These are phyloP conservation scores for Claviceps sp. DNA, from an alignment of 2,329 filamentous ascomycete genomes.

Conservation along the genomic window DNA sequence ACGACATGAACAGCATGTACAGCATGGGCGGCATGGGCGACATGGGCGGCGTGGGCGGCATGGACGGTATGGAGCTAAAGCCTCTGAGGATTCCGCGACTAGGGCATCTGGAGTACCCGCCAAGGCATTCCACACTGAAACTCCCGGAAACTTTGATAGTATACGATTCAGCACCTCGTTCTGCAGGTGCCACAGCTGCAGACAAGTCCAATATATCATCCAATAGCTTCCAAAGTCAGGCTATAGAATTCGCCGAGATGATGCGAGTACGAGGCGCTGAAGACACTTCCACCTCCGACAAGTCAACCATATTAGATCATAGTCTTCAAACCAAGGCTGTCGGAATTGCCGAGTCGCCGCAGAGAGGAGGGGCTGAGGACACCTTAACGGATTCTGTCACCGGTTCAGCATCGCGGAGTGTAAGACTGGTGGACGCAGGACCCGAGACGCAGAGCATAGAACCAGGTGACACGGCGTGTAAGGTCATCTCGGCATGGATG, in stretches of 20 bases:
- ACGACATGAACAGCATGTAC: background rate
- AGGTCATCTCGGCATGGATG: constrained; percentile 19
- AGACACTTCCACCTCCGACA: constrained; percentile 4
- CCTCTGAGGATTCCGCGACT: constrained; percentile 22
- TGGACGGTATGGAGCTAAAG: constrained; percentile 1
- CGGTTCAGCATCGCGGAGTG: constrained; percentile 13
- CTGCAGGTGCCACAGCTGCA: constrained; percentile 4
- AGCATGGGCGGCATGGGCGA: no score
- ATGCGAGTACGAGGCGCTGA: constrained; percentile 35
- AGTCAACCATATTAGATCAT: no score
- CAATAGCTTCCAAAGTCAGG: constrained; percentile 33
- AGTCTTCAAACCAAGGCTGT: no score
- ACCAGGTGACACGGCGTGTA: constrained; percentile 16
- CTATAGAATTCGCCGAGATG: constrained; percentile 30
- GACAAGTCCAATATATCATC: constrained; percentile 6
- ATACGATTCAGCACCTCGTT: constrained; percentile 23
- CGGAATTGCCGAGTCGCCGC: no score
- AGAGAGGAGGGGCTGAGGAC: no score
- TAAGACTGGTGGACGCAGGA: constrained; percentile 26
- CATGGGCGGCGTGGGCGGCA: no score
- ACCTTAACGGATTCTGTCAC: no score
- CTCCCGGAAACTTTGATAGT: constrained; percentile 37
- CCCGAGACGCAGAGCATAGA: constrained; percentile 14
- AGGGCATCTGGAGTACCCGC: constrained; percentile 34
- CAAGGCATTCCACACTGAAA: constrained; percentile 30